Percentiles rank a stretch among this genome's conserved stretches.
Evolutionary conservation across 2,329 filamentous ascomycete species (phyloP).

Genomic region (Sphaerulina musiva): DNA sequence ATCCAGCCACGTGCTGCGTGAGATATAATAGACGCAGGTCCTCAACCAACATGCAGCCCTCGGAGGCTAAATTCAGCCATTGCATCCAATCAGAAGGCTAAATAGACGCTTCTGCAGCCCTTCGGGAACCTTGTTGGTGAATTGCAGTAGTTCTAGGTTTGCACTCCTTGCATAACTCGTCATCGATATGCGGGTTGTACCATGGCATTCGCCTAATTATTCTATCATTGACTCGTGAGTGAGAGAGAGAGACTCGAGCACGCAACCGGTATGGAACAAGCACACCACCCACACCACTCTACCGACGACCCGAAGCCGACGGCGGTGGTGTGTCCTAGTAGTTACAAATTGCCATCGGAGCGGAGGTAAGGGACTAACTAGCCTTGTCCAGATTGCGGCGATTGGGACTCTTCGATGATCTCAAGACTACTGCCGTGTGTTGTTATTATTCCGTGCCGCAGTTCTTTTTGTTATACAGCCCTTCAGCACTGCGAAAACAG

Average conservation of each 20-base stretch:
- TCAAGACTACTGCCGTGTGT: slow-evolving; percentile 10
- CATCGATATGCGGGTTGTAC: not conserved
- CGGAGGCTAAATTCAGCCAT: not conserved
- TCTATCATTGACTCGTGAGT: too few species aligned
- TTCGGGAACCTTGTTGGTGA: too few species aligned
- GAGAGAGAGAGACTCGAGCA: too few species aligned
- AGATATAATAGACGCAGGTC: not conserved
- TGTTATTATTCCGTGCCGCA: not conserved
- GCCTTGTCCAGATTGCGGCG: not conserved
- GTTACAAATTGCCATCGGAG: not conserved
- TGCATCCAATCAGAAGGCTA: not conserved
- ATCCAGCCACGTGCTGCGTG: not conserved
- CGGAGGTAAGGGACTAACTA: not conserved
- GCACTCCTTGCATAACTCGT: not conserved
- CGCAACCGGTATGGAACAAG: too few species aligned
- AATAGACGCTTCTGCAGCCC: not conserved
- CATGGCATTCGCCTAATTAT: not conserved
- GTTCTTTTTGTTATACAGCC: too few species aligned
- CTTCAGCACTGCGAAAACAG: not conserved
- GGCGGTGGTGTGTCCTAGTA: not conserved
- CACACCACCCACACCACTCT: too few species aligned
- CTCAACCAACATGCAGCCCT: not conserved
- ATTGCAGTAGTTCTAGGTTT: too few species aligned
- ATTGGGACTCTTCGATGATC: slow-evolving; percentile 10
- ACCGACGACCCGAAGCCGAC: too few species aligned